Evolutionary conservation across 441 rosid genomes (phyloP).

Genomic region (Jatropha podagrica): DNA sequence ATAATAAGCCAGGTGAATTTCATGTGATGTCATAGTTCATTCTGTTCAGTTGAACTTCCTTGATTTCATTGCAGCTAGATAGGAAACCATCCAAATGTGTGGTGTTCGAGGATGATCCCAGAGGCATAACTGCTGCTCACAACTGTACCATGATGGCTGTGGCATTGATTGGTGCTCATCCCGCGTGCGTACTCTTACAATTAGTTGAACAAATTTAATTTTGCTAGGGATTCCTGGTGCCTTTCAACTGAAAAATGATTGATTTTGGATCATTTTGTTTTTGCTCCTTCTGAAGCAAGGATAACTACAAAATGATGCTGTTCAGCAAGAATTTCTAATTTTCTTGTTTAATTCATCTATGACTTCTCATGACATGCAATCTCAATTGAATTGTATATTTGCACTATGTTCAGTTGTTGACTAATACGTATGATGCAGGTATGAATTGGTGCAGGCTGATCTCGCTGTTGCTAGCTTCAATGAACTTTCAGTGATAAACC

Average conservation of each 20-base stretch:
- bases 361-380: background rate
- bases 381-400: background rate
- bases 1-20: background rate
- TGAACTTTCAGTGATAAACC: slow-evolving; percentile 91
- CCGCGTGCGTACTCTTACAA: slow-evolving; percentile 55
- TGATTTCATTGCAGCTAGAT: slow-evolving; percentile 61
- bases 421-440: slow-evolving; percentile 47
- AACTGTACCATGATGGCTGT: slow-evolving; percentile 99
- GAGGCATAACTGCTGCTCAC: slow-evolving; percentile 92
- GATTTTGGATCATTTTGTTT: background rate
- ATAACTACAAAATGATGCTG: background rate
- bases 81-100: slow-evolving; percentile 93
- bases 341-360: background rate
- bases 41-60: slow-evolving; percentile 5
- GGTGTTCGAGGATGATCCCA: slow-evolving; percentile 89
- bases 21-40: background rate
- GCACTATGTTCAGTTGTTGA: background rate
- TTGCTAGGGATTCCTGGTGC: background rate
- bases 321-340: background rate
- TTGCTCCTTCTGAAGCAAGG: no score
- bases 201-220: background rate
- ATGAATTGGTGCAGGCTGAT: slow-evolving; percentile 92
- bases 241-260: background rate
- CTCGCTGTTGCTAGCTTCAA: slow-evolving; percentile 75
- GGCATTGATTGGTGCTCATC: slow-evolving; percentile 82